phyloP scores from a whole-genome alignment of 176 grass and related monocot genomes.

The Chrysopogon serrulatus region DNA sequence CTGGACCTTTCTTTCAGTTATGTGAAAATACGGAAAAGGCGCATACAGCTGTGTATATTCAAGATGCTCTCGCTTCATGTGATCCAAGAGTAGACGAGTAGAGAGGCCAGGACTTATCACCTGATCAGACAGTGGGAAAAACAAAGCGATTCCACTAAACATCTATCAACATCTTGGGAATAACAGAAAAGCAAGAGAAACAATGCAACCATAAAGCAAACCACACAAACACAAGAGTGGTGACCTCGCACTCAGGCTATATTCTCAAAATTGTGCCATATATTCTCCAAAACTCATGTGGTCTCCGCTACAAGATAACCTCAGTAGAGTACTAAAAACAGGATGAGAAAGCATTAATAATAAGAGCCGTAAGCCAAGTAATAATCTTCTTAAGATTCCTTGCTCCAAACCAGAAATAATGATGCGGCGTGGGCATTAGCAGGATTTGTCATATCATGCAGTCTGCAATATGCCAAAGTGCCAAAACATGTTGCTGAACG shows the following conservation, averaged over 20 bases:
- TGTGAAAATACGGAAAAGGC: background rate
- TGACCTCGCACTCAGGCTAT: slow-evolving; percentile 25
- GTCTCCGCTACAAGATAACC: background rate
- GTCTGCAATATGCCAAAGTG: background rate
- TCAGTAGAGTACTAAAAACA: slow-evolving; percentile 20
- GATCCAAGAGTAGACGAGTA: slow-evolving; percentile 2
- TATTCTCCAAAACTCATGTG: background rate
- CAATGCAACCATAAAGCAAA: slow-evolving; percentile 37
- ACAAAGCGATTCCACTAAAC: slow-evolving; percentile 19
- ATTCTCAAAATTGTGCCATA: slow-evolving; percentile 11
- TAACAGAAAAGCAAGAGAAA: slow-evolving; percentile 27
- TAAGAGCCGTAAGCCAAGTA: slow-evolving; percentile 5
- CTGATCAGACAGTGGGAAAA: slow-evolving; percentile 2
- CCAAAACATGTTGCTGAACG: slow-evolving; percentile 16
- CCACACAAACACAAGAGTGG: slow-evolving; percentile 21
- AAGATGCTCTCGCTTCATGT: slow-evolving; percentile 23
- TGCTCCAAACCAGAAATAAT: slow-evolving; percentile 13
- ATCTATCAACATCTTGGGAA: slow-evolving; percentile 35
- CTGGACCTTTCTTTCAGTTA: slow-evolving; percentile 1
- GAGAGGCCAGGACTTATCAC: slow-evolving; percentile 16
- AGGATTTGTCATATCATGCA: slow-evolving; percentile 11
- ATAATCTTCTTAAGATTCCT: background rate
- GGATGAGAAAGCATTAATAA: slow-evolving; percentile 1
- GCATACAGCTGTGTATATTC: background rate
- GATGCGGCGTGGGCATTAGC: background rate